A percentile compares a stretch with the other conserved stretches of the same genome.
phyloP scores from a whole-genome alignment of 768 basidiomycete species.

The Leucosporidium creatinivorum region DNA sequence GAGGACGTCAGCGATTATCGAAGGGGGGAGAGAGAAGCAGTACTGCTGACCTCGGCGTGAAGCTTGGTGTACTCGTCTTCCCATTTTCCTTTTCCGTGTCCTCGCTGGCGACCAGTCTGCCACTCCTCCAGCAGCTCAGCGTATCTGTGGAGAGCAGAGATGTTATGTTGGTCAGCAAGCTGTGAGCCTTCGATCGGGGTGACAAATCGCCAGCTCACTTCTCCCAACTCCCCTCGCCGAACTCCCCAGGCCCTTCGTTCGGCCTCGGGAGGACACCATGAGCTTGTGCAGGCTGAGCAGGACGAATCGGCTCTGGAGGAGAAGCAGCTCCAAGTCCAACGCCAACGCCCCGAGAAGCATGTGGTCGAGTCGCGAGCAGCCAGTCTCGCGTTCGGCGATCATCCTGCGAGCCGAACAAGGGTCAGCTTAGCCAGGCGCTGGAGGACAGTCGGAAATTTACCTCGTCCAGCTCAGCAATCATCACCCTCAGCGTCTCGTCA shows the following conservation, averaged over 20 bases:
- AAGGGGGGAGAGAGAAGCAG: background rate
- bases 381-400: constrained; percentile 9
- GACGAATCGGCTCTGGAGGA: constrained; percentile 8
- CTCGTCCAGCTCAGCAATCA: background rate
- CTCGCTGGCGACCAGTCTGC: constrained; percentile 14
- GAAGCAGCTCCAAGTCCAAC: constrained; percentile 15
- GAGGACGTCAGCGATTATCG: background rate
- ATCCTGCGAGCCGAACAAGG: background rate
- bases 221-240: background rate
- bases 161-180: no score
- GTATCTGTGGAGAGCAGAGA: constrained; percentile 4
- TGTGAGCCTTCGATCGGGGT: background rate
- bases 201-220: constrained; percentile 6
- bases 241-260: constrained; percentile 5
- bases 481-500: constrained; percentile 2
- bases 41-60: constrained; percentile 1
- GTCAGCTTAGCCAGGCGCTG: background rate
- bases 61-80: constrained; percentile 18
- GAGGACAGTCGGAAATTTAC: no score
- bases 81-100: constrained; percentile 17
- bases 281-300: background rate
- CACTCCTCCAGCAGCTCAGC: constrained; percentile 21
- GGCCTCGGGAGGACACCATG: background rate
- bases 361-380: constrained; percentile 1
- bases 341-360: constrained; percentile 1